Percentiles rank a stretch among this genome's conserved stretches.
phyloP scores from a whole-genome alignment of 2,329 filamentous ascomycete species.

The Fusarium buxicola region DNA sequence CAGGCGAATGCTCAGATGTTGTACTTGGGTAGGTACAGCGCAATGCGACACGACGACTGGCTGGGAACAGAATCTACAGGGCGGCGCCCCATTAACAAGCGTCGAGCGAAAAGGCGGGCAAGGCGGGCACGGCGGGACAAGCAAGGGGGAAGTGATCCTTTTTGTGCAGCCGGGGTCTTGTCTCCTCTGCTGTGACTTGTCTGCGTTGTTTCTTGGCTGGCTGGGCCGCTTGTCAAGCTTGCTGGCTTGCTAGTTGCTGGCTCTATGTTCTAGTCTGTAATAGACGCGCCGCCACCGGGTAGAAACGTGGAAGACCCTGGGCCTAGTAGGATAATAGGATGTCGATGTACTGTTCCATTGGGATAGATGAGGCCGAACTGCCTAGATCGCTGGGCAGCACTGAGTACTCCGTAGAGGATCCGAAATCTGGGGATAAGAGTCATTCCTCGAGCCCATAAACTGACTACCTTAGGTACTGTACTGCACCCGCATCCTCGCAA shows the following conservation, averaged over 20 bases:
- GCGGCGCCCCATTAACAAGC: slow-evolving; percentile 36
- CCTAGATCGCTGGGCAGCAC: too few relatives aligned
- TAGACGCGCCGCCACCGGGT: slow-evolving; percentile 20
- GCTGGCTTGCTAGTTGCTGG: slow-evolving; percentile 6
- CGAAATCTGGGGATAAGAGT: slow-evolving; percentile 1
- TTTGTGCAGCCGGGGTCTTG: slow-evolving; percentile 13
- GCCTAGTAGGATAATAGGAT: neutral
- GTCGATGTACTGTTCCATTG: neutral
- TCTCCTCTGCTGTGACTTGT: slow-evolving; percentile 4
- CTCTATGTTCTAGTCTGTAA: slow-evolving; percentile 10
- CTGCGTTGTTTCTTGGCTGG: neutral
- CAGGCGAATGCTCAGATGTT: slow-evolving; percentile 43
- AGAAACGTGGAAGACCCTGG: slow-evolving; percentile 17
- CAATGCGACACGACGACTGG: slow-evolving; percentile 37
- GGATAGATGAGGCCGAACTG: neutral
- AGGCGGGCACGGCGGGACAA: slow-evolving; percentile 15
- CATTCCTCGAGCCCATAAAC: neutral
- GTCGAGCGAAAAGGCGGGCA: slow-evolving; percentile 33
- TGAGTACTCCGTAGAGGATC: neutral
- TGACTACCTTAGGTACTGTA: too few relatives aligned
- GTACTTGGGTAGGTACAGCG: slow-evolving; percentile 30
- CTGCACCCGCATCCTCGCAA: slow-evolving; percentile 16
- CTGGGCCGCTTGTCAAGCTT: slow-evolving; percentile 1
- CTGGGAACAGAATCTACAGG: slow-evolving; percentile 31
- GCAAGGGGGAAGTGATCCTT: slow-evolving; percentile 28